Conservation (phyloP, 768 basidiomycete species). For the Amanita brunnescens region DNA sequence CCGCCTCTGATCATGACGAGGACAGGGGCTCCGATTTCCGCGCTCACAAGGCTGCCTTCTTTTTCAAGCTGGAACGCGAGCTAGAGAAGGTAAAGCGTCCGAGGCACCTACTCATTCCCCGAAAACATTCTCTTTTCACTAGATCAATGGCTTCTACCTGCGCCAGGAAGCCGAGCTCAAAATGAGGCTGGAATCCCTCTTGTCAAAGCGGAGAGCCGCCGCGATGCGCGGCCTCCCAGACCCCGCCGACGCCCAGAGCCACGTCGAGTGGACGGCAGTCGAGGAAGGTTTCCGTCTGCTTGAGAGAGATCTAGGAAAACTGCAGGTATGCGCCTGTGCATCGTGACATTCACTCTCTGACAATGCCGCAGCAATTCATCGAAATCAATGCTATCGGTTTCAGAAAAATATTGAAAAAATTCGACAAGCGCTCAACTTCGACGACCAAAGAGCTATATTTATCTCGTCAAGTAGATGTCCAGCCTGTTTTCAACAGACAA, state of each 20-base stretch:
- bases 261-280: constrained; percentile 92
- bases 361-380: constrained; percentile 73
- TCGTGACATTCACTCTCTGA: background rate
- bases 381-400: constrained; percentile 97
- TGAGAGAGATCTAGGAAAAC: constrained; percentile 88
- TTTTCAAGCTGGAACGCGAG: constrained; percentile 97
- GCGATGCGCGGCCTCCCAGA: constrained; percentile 67
- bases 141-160: constrained; percentile 98
- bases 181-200: constrained; percentile 82
- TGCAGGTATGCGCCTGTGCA: constrained; percentile 59
- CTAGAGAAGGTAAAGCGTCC: constrained; percentile 74
- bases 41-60: constrained; percentile 95
- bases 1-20: constrained; percentile 53
- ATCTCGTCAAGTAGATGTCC: constrained; percentile 95
- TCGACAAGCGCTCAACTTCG: constrained; percentile 93
- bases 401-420: constrained; percentile 96
- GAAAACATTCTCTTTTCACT: constrained; percentile 9
- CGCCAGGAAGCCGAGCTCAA: constrained; percentile 95
- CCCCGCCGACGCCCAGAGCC: constrained; percentile 42
- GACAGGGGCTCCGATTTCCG: constrained; percentile 81
- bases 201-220: constrained; percentile 87
- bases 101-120: constrained; percentile 5
- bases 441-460: constrained; percentile 96
- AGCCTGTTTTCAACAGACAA: constrained; percentile 95
- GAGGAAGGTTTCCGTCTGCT: constrained; percentile 94